Evolutionary conservation across 1,139 yeast species (phyloP), one percentile per base, ranked within the genome.

Genomic region (Magnusiomyces sp.): DNA sequence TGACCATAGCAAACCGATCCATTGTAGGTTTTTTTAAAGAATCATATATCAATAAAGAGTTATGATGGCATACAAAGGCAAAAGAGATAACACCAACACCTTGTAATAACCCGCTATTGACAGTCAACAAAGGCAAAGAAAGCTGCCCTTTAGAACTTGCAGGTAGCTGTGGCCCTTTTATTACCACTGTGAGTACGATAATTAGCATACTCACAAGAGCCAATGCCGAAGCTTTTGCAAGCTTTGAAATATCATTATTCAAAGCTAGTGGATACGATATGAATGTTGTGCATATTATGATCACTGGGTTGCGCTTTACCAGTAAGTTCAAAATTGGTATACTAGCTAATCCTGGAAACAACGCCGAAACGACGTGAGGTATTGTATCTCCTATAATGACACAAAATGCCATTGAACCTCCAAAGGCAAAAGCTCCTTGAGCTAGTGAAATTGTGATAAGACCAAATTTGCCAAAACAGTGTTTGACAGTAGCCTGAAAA

Each of bases 1-100:
- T 89, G 37, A 90, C 76, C 40, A 71, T 74, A 44, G 84, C 75
- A 62, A 90, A 90, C 55, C 90, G 74, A 54, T 79, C 81, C 59
- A 87, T 65, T 1, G 95, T 81, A 2, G 95, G 92, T 33, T 78
- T 78, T 56, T 76, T 76, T 61, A 90, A 74, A 0, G 96, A 87
- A 61, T 87, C 88, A 68, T 83, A 90, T 43, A 90, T 90, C 60
- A 89, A 83, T 41, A 90, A 79, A 0, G 97, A 87, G 62, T 90
- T 90, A 65, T 90, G 97, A 62, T 90, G 97, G 62, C 97, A 90
- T 2, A 90, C 97, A 59, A 90, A 76, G 5, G 97, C 95, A 70
- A 90, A 90, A 0, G 96, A 88, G 34, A 90, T 87, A 47, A 90
- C 95, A 17, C 94, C 82, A 23, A 90, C 80, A 1, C 96, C 96